phyloP scores from a whole-genome alignment of 2,329 filamentous ascomycete species.

The Ophiostoma sp. region DNA sequence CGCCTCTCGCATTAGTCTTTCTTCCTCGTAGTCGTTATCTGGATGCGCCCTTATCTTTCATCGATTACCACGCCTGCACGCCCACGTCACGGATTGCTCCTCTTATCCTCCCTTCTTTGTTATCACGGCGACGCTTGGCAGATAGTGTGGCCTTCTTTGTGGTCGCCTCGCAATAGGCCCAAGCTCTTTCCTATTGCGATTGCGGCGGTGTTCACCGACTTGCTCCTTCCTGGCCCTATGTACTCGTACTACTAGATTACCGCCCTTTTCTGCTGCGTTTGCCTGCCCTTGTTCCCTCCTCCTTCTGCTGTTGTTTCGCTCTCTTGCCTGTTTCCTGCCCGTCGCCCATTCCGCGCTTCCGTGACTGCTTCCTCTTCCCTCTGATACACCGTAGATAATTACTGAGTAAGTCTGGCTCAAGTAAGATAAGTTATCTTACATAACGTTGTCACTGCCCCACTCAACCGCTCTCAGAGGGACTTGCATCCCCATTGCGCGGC shows the following conservation, averaged over 20 bases:
- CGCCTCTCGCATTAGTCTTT: background rate
- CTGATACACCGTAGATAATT: background rate
- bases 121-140: background rate
- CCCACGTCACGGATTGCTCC: too few relatives aligned
- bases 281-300: background rate
- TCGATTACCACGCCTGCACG: too few relatives aligned
- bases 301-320: background rate
- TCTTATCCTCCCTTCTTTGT: too few relatives aligned
- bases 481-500: background rate
- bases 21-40: too few relatives aligned
- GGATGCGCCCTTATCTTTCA: too few relatives aligned
- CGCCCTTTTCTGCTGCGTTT: background rate
- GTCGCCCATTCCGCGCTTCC: background rate
- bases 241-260: background rate
- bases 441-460: too few relatives aligned
- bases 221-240: background rate
- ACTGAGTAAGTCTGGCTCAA: too few relatives aligned
- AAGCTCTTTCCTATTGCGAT: conserved; percentile 12
- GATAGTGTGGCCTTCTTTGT: background rate
- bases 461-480: background rate
- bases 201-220: background rate
- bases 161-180: background rate
- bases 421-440: too few relatives aligned
- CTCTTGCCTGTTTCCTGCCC: background rate
- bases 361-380: background rate